phyloP scores from a whole-genome alignment of 192 early-diverging fungal genomes.

The Entomortierella parvispora region DNA sequence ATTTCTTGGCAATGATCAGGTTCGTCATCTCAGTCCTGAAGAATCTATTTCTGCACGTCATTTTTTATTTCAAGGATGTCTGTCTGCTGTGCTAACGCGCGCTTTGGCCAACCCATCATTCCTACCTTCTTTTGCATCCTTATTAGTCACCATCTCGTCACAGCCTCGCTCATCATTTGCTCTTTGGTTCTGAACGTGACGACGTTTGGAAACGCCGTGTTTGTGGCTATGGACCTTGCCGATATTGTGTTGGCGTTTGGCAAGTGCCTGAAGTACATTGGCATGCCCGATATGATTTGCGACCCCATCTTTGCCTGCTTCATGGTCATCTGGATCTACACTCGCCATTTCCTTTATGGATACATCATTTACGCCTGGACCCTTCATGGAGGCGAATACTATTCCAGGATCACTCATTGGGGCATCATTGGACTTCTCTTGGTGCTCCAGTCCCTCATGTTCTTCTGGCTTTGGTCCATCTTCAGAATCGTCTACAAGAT shows the following conservation, averaged over 20 bases:
- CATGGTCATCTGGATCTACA: constrained; percentile 77
- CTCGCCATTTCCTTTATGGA: constrained; percentile 76
- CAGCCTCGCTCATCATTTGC: constrained; percentile 71
- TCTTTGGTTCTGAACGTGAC: constrained; percentile 77
- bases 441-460: constrained; percentile 72
- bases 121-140: background rate
- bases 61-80: background rate
- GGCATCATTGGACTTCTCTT: constrained; percentile 67
- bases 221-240: constrained; percentile 82
- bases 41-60: background rate
- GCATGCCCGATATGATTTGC: constrained; percentile 65
- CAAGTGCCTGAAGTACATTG: constrained; percentile 83
- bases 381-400: constrained; percentile 67
- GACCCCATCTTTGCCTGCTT: constrained; percentile 80
- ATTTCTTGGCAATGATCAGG: constrained; percentile 72
- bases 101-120: background rate
- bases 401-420: constrained; percentile 55
- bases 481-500: constrained; percentile 53
- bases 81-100: background rate
- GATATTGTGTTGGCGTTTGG: constrained; percentile 82
- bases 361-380: constrained; percentile 72
- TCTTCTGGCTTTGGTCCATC: constrained; percentile 85
- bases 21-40: background rate
- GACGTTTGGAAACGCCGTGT: constrained; percentile 79
- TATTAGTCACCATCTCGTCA: constrained; percentile 78